Percentiles rank a stretch among this genome's conserved stretches.
Conservation (phyloP, 1,284 basidiomycete species). For the Wolfiporia cocos region DNA sequence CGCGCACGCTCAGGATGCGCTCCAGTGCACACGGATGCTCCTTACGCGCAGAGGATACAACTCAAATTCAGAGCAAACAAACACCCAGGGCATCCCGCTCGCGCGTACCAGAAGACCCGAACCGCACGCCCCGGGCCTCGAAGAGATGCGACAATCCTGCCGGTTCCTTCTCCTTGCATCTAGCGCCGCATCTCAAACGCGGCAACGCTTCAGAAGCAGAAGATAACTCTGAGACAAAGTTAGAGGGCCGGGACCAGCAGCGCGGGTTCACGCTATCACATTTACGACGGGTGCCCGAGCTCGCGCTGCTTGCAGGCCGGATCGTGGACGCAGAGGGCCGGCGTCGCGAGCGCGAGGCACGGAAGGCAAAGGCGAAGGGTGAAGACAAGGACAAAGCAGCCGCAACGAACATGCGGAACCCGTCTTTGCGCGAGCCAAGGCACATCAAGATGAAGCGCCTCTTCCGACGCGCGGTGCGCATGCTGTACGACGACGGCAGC, state of each 20-base stretch:
- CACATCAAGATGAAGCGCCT: constrained; percentile 51
- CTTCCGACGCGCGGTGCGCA: constrained; percentile 54
- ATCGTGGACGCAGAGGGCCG: constrained; percentile 54
- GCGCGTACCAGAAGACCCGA: background rate
- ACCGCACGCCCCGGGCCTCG: constrained; percentile 14
- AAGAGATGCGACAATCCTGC: no score
- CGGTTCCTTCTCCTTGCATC: no score
- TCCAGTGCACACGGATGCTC: no score
- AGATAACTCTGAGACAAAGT: no score
- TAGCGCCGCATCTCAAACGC: no score
- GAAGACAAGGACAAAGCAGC: constrained; percentile 7
- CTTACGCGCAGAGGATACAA: no score
- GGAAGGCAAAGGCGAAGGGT: constrained; percentile 23
- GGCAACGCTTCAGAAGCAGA: no score
- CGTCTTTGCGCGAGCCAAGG: constrained; percentile 1
- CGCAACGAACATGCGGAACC: background rate
- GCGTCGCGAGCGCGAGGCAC: constrained; percentile 39
- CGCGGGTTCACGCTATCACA: constrained; percentile 65
- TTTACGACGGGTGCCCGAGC: constrained; percentile 66
- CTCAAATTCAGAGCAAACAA: no score
- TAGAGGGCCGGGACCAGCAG: no score
- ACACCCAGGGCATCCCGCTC: background rate
- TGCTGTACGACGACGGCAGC: constrained; percentile 58
- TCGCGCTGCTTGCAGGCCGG: constrained; percentile 51
- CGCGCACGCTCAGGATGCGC: no score